These are phyloP conservation scores for Solanum ossicruentum DNA, from an alignment of 257 asterid species.

Conservation along the genomic window DNA sequence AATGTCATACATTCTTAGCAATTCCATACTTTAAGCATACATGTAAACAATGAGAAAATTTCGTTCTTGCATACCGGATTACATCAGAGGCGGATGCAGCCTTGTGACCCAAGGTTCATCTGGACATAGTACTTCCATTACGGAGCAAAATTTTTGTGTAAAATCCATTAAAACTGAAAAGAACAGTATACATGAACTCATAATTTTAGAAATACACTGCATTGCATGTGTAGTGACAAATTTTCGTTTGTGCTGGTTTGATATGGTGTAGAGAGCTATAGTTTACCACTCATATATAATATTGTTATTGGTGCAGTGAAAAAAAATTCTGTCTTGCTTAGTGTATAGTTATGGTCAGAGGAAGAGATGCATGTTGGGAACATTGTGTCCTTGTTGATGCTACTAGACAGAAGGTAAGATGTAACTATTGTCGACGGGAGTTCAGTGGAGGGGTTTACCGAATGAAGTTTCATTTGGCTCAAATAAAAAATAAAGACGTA, in stretches of 20 bases:
- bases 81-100: background rate
- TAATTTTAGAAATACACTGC: no score
- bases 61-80: background rate
- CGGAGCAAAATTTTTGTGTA: no score
- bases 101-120: no score
- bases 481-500: conserved; percentile 32
- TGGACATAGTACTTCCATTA: no score
- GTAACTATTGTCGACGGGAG: conserved; percentile 34
- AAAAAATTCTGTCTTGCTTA: background rate
- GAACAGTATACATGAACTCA: no score
- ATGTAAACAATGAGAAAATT: background rate
- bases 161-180: no score
- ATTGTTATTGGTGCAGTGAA: background rate
- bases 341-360: conserved; percentile 24
- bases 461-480: conserved; percentile 41
- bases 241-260: background rate
- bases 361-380: conserved; percentile 40
- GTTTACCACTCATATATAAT: background rate
- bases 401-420: conserved; percentile 32
- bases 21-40: background rate
- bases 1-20: background rate
- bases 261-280: background rate
- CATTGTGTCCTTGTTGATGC: conserved; percentile 41
- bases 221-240: background rate
- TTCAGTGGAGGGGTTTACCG: conserved; percentile 44